Conservation (phyloP, 139 green algal genomes). For the Asterochloris sp. region DNA sequence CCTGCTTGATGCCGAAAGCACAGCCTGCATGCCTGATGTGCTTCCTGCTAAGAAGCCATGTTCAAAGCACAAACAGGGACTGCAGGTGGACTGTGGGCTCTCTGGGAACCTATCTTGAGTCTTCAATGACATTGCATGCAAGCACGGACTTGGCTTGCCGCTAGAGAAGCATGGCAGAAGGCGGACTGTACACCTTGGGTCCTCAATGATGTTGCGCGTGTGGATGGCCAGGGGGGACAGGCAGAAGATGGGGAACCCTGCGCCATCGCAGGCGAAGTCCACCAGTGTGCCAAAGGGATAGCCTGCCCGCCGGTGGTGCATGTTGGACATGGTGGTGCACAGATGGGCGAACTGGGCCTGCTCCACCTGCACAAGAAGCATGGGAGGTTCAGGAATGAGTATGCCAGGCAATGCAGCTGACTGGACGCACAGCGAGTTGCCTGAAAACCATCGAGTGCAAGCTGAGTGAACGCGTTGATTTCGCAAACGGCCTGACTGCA, state of each 20-base stretch:
- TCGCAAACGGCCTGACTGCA: no score
- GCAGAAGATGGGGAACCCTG: slow-evolving; percentile 79
- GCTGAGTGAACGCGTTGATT: not conserved
- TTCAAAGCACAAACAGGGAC: no score
- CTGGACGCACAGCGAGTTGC: not conserved
- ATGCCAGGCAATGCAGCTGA: not conserved
- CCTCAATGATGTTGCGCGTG: slow-evolving; percentile 76
- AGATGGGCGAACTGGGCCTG: slow-evolving; percentile 88
- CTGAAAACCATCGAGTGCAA: not conserved
- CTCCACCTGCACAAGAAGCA: slow-evolving; percentile 49
- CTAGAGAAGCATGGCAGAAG: slow-evolving; percentile 36
- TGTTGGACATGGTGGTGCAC: slow-evolving; percentile 94
- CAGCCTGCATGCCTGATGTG: no score
- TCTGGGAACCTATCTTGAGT: no score
- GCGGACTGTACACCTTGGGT: slow-evolving; percentile 36
- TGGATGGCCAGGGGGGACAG: slow-evolving; percentile 83
- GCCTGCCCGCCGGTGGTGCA: slow-evolving; percentile 93
- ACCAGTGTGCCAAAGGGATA: slow-evolving; percentile 97
- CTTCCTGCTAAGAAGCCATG: no score
- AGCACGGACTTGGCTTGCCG: not conserved
- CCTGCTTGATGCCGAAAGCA: no score
- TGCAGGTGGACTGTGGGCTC: no score
- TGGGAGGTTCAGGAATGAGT: not conserved
- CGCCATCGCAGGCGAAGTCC: slow-evolving; percentile 94
- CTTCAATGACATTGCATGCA: no score